Base-by-base conservation (phyloP, 228 moss, liverwort and hornwort species). In the Sphagnum magellanicum region DNA sequence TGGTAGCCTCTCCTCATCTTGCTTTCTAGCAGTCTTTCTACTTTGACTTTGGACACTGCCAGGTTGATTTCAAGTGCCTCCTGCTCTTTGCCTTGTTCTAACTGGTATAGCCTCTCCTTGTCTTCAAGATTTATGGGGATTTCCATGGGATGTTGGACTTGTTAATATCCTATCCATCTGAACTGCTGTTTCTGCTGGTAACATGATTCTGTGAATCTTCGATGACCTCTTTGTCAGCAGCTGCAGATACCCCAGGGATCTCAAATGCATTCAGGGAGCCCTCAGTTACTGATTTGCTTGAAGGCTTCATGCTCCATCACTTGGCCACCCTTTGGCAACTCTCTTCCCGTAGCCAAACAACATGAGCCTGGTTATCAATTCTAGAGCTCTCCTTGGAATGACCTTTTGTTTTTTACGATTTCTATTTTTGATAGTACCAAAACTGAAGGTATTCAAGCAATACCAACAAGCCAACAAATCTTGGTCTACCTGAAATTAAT, bases 301-400 rank as follows among this genome's bases (percentile, higher is more conserved):
- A 90, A 75, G 61, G 92, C 95, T 74, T 90, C 90, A 81, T 95
- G 94, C 61, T 92, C 92, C 67, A 90, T 82, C 71, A 92, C 92
- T 74, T 61, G 70, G 48, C 92, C 95, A 77, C 32, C 92, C 92
- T 81, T 75, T 79, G 12, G 87, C 74, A n/a, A 84, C 85, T 51
- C 82, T 85, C 76, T 90, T 95, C 80, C 89, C 92, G 89, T 71
- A 72, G 64, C 55, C 64, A 64, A 14, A 66, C 52, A 52, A 16
- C 10, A 49, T 46, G 32, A 32, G 32, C 32, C 32, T 32, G 32
- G 32, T 32, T 32, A 32, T 32, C 32, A 32, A 32, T 32, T 32
- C 32, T 32, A 32, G 32, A 32, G 32, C 32, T 32, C 32, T 32
- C 32, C 32, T 32, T 32, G 32, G 32, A 32, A 32, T 32, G 32